Evolutionary conservation across 164 flowering plant species (phyloP).

Genomic region (Liquidambar formosana): DNA sequence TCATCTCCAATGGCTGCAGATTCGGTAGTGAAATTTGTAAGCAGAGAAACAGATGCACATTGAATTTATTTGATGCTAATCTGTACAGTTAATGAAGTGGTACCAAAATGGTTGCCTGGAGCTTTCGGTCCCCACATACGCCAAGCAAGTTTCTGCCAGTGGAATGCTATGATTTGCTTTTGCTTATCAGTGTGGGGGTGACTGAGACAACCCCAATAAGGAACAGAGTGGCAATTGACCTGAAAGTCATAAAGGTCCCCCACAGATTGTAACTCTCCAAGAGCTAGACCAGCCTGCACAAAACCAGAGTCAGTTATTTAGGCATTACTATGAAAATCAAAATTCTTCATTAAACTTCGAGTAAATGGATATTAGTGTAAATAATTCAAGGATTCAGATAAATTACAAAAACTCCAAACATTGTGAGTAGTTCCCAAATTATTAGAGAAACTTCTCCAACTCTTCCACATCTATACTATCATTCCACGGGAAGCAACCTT

Average conservation of each 20-base stretch:
- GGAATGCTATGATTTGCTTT: slow-evolving; percentile 33
- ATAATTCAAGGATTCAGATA: too few relatives aligned
- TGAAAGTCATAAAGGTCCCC: slow-evolving; percentile 89
- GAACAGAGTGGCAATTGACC: slow-evolving; percentile 80
- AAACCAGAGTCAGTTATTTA: background rate
- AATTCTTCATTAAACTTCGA: background rate
- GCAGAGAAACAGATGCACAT: background rate
- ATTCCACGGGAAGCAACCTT: too few relatives aligned
- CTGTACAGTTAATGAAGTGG: slow-evolving; percentile 18
- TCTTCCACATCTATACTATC: too few relatives aligned
- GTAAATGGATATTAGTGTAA: too few relatives aligned
- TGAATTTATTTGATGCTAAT: slow-evolving; percentile 1
- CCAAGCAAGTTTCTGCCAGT: background rate
- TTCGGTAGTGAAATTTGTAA: background rate
- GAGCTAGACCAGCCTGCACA: slow-evolving; percentile 88
- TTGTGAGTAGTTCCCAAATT: too few relatives aligned
- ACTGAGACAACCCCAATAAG: slow-evolving; percentile 73
- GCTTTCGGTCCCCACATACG: slow-evolving; percentile 5
- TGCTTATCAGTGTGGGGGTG: slow-evolving; percentile 79
- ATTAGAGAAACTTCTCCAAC: too few relatives aligned
- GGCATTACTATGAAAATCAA: background rate
- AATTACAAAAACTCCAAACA: too few relatives aligned
- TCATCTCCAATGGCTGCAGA: too few relatives aligned
- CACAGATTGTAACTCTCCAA: slow-evolving; percentile 76
- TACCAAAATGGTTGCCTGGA: background rate